Base-by-base conservation (phyloP, 2,329 filamentous ascomycete species). In the Sclerotinia trifoliorum region DNA sequence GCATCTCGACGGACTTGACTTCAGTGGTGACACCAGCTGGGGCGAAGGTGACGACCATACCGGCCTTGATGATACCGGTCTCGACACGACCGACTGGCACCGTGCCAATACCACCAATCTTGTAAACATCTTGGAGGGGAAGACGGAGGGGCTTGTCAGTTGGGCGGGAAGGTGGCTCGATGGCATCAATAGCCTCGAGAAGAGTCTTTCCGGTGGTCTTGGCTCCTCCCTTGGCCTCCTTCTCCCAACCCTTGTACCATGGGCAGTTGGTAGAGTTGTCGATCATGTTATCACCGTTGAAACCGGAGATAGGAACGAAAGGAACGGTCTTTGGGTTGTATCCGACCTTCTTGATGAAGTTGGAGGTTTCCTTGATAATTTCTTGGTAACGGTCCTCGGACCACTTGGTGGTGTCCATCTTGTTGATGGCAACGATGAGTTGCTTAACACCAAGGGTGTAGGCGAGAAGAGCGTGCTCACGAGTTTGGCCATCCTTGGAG, bases 1-100 rank as follows among this genome's bases (percentile, higher is more conserved):
- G 94, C 95, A 99, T 99, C 88, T 99, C 95, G 80, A 99, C 95
- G 84, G 94, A 98, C 93, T 99, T 99, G 90, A 98, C 95, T 92
- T 99, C 95, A 88, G 95, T 98, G 90, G 95, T 98, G 83, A 99
- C 94, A 90, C 93, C 93, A 88, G 94, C 86, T 77, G 95, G 95
- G 81, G 95, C 95, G 84, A 98, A 98, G 86, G 94, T 98, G 78
- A 98, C 94, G 85, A 98, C 89, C 92, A 94, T 90, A 81, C 88
- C 87, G 81, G 88, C 86, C 89, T 92, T 94, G 86, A 98, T 93
- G 83, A 91, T 77, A 94, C 93, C 95, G 81, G 95, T 99, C 92
- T 99, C 95, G 84, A 99, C 95, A 97, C 95, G 95, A 86, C 95
- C 95, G 89, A 99, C 95, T 78, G 95, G 95, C 76, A 99, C 95